Percentiles rank a stretch among this genome's conserved stretches.
Evolutionary conservation across 768 basidiomycete genomes (phyloP).

Genomic region (Suillus subalutaceus): DNA sequence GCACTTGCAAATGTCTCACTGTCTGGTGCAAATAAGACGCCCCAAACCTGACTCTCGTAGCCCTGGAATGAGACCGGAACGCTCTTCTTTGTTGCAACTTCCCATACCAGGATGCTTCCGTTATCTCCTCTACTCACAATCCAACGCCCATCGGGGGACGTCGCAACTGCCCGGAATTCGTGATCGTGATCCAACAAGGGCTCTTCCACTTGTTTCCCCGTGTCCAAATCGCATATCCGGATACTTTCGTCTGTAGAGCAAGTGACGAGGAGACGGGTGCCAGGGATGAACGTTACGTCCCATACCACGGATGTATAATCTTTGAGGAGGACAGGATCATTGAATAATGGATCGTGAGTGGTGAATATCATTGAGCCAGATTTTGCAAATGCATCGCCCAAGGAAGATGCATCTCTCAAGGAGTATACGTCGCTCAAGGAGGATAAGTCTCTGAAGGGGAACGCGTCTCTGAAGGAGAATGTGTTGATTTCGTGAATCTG

Average conservation of each 20-base stretch:
- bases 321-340: neutral
- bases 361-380: neutral
- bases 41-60: neutral
- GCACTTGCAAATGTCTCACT: neutral
- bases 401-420: too few relatives aligned
- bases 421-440: too few relatives aligned
- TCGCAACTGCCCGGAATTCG: too few relatives aligned
- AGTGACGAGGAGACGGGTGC: neutral
- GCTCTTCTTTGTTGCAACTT: neutral
- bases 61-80: too few relatives aligned
- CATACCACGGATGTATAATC: neutral
- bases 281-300: neutral
- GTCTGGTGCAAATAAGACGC: neutral
- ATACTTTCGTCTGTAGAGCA: neutral
- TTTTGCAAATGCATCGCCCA: too few relatives aligned
- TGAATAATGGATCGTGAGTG: too few relatives aligned
- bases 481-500: too few relatives aligned
- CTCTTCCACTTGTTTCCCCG: neutral
- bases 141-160: too few relatives aligned
- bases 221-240: neutral
- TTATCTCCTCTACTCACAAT: neutral
- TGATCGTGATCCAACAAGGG: too few relatives aligned
- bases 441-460: too few relatives aligned
- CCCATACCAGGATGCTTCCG: neutral
- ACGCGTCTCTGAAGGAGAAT: too few relatives aligned